Base-by-base conservation (phyloP, 148 eudicot genomes). In the Chenopodium album region DNA sequence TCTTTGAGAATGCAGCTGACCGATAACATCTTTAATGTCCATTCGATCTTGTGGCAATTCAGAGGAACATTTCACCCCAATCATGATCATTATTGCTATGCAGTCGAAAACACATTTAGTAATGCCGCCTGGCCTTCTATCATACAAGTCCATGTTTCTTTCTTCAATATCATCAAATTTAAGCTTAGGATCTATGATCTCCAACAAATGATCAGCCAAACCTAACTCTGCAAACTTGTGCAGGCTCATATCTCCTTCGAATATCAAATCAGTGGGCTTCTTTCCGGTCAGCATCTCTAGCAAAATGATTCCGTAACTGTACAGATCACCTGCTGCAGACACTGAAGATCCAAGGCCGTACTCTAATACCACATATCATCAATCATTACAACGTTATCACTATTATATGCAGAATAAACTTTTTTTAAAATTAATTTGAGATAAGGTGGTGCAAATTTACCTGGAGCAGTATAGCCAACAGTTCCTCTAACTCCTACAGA, bases 381-480 rank as follows among this genome's bases (percentile, higher is more conserved):
- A 69, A 8, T 31, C 34, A 19, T 69, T 17, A 79, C 32, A 8
- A 63, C 41, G 44, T 37, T 37, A 37, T 37, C 44, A 5, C 5
- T 37, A 37, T 37, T 37, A 5, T 7, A 37, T 37, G 44, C 44
- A 37, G 44, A 37, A 37, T 37, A 37, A 37, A 37, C 44, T 37
- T 0, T 5, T 37, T 37, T 37, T 5, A 34, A 34, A 3, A 34
- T 37, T 37, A 5, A 5, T 37, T 37, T 37, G 44, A 26, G 28
- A 23, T 46, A 7, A 68, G 23, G 8, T 10, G 9, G 19, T 16
- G 29, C 2, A 20, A 8, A 41, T 20, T 41, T 78, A 79, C 81
- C 75, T 69, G 75, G 81, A 79, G 81, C 81, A 79, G 62, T 66
- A 69, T 79, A 79, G 14, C 75, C 81, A 32, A 79, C 50, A 17